Evolutionary conservation across 176 grass and related monocot genomes (phyloP).

Genomic region (Luzula sylvatica): DNA sequence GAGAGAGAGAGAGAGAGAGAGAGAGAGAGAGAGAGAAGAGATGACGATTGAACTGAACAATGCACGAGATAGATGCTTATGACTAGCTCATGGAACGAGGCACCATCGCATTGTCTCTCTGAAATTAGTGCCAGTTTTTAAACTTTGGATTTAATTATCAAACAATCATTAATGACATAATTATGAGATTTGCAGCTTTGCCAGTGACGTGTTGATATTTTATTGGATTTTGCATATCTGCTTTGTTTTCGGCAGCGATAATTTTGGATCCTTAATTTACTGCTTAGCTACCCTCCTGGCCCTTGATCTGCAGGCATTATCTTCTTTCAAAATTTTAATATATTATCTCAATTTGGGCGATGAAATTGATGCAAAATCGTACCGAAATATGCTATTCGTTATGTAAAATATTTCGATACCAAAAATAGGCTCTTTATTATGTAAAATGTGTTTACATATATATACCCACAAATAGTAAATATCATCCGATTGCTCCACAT

Average conservation of each 20-base stretch:
- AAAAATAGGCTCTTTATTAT: too few relatives aligned
- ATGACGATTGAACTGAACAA: conserved; percentile 8
- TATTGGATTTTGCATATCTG: not conserved
- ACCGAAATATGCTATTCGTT: not conserved
- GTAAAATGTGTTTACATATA: too few relatives aligned
- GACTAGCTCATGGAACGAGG: conserved; percentile 2
- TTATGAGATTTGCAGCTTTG: not conserved
- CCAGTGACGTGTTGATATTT: conserved; percentile 1
- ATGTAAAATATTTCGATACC: not conserved
- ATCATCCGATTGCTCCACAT: too few relatives aligned
- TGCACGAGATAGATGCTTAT: conserved; percentile 17
- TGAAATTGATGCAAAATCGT: conserved; percentile 4
- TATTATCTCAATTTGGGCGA: not conserved
- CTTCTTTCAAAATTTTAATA: not conserved
- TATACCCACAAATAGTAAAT: too few relatives aligned
- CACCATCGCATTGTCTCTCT: not conserved
- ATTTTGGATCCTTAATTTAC: not conserved
- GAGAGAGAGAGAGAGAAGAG: conserved; percentile 9
- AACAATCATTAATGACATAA: conserved; percentile 5
- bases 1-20: too few relatives aligned
- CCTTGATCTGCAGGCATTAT: not conserved
- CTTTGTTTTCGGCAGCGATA: not conserved
- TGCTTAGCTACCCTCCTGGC: not conserved
- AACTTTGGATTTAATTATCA: conserved; percentile 1
- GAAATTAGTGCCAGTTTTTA: conserved; percentile 12